These are phyloP conservation scores for Spizellomyces sp. DNA, from an alignment of 192 early-diverging fungal species.

Conservation along the genomic window DNA sequence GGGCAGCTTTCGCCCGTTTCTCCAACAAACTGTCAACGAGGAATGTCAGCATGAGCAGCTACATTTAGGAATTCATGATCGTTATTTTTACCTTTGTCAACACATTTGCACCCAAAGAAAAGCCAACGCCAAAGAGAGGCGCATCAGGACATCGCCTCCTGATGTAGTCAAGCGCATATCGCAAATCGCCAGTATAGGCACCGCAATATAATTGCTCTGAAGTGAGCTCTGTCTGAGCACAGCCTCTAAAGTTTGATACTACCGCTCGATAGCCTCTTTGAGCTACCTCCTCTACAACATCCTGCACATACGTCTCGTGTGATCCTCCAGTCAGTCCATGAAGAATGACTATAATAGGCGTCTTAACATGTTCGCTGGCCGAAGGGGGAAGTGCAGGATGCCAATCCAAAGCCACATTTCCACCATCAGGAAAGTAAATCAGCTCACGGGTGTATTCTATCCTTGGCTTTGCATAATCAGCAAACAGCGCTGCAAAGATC, in stretches of 20 bases:
- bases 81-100: constrained; percentile 65
- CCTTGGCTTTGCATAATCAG: constrained; percentile 34
- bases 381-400: constrained; percentile 57
- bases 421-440: constrained; percentile 75
- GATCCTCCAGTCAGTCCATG: constrained; percentile 94
- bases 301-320: constrained; percentile 86
- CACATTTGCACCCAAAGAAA: constrained; percentile 90
- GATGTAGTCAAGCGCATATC: constrained; percentile 61
- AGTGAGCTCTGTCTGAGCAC: constrained; percentile 77
- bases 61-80: constrained; percentile 16
- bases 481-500: constrained; percentile 58
- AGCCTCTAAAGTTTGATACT: constrained; percentile 90
- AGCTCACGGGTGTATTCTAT: constrained; percentile 65
- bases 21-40: constrained; percentile 64
- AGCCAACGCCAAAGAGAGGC: constrained; percentile 81
- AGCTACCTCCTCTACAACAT: constrained; percentile 51
- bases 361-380: constrained; percentile 37
- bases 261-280: constrained; percentile 66
- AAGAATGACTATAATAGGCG: constrained; percentile 78
- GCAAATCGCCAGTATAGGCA: constrained; percentile 78
- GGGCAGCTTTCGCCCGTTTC: constrained; percentile 76
- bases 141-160: constrained; percentile 56
- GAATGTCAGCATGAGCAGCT: neutral
- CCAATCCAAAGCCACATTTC: constrained; percentile 89
- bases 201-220: constrained; percentile 83